These are phyloP conservation scores for Jamesozyma hellenica DNA, from an alignment of 805 yeast genomes.

Conservation along the genomic window DNA sequence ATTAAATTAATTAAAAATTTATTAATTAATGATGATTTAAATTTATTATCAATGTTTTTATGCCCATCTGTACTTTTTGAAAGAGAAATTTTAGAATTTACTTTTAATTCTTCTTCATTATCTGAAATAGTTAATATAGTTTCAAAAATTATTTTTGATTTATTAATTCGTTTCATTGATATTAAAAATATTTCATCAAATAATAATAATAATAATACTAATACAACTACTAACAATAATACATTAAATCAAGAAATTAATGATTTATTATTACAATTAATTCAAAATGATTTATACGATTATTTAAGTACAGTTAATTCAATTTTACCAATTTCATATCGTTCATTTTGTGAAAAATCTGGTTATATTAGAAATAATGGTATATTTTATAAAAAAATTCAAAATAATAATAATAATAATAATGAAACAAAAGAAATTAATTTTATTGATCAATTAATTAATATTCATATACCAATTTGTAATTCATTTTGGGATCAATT, in stretches of 20 bases:
- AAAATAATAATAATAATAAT: not conserved
- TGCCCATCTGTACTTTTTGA: conserved; percentile 15
- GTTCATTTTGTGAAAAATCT: conserved; percentile 10
- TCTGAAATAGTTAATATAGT: conserved; percentile 13
- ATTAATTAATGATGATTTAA: conserved; percentile 9
- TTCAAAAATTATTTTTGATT: conserved; percentile 3
- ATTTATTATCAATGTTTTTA: conserved; percentile 10
- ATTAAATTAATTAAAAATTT: conserved; percentile 6
- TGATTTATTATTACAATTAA: conserved; percentile 3
- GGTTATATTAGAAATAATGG: conserved; percentile 10
- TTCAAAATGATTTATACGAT: conserved; percentile 13
- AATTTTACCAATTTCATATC: conserved; percentile 12
- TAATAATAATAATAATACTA: not conserved
- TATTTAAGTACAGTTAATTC: conserved; percentile 13
- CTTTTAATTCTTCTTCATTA: conserved; percentile 11
- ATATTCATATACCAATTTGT: conserved; percentile 16
- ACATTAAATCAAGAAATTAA: not conserved
- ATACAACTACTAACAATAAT: not conserved
- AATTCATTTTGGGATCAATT: conserved; percentile 16
- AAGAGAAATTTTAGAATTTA: conserved; percentile 10
- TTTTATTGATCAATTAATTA: conserved; percentile 11
- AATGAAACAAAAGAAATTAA: conserved; percentile 2
- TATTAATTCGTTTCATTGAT: conserved; percentile 9
- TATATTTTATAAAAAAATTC: conserved; percentile 3
- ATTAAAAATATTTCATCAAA: not conserved